Evolutionary conservation across 2,329 filamentous ascomycete species (phyloP).

Genomic region (Scortechinia acanthostroma): DNA sequence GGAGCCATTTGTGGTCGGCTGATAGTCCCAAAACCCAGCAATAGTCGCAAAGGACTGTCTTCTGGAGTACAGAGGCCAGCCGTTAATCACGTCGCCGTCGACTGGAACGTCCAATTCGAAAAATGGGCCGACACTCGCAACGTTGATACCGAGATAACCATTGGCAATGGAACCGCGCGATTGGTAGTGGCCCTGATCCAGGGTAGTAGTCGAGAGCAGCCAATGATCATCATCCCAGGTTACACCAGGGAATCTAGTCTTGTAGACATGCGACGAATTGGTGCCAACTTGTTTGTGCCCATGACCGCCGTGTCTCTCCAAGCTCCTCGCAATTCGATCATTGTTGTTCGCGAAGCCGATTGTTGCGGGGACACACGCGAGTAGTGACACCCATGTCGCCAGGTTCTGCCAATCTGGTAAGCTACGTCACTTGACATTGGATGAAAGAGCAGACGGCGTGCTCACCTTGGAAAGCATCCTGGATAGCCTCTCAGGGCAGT

Average conservation of each 20-base stretch:
- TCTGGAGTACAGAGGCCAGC: conserved; percentile 60
- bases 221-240: conserved; percentile 16
- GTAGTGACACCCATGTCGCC: too few species aligned
- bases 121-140: conserved; percentile 15
- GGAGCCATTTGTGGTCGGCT: conserved; percentile 45
- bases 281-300: too few species aligned
- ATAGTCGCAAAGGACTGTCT: conserved; percentile 63
- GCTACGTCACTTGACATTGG: too few species aligned
- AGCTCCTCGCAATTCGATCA: not conserved
- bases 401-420: too few species aligned
- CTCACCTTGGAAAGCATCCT: not conserved
- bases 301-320: not conserved
- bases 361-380: too few species aligned
- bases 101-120: conserved; percentile 13
- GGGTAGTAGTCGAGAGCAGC: conserved; percentile 11
- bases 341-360: not conserved
- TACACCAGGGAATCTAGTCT: conserved; percentile 13
- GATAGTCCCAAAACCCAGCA: conserved; percentile 58
- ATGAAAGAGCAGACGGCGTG: too few species aligned
- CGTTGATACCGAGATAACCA: conserved; percentile 16
- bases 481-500: too few species aligned
- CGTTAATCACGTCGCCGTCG: conserved; percentile 34
- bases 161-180: conserved; percentile 17
- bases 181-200: conserved; percentile 15
- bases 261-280: conserved; percentile 6